Base-by-base conservation (phyloP, 148 eudicot species). In the Silene conica region DNA sequence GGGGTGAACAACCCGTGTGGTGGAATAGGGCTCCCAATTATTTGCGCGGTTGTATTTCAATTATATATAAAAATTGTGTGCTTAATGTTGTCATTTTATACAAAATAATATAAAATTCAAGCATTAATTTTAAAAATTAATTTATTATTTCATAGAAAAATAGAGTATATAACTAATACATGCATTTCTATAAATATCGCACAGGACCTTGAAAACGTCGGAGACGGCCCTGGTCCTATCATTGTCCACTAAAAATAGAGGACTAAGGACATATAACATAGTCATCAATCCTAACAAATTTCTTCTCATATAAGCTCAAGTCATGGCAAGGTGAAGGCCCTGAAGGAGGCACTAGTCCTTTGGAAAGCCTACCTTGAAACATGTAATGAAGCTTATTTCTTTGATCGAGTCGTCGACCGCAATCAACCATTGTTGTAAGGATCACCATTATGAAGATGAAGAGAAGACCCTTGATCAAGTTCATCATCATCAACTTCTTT, bases 321-420 rank as follows among this genome's bases (percentile, higher is more conserved):
- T 88, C 72, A 55, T 84, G 87, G 73, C 88, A 86, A 0, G 73
- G 75, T 46, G 92, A 86, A 65, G 89, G 85, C 71, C 78, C 85
- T 0, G 89, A 86, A 21, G 92, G 92, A 3, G 85, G 86, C 8
- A 84, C 85, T 0, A 48, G 73, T 8, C 85, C 88, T 76, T 81
- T 84, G 0, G 89, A 89, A 38, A 86, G 86, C 74, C 48, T 67
- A 48, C 31, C 77, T 75, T 61, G 64, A 10, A 84, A 22, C 48
- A 77, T 57, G 58, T 66, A 58, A 14, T 64, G 20, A 21, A 66
- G 12, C 62, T 68, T 56, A 2, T 19, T 25, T 28, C 52, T 31
- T 54, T 48, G 16, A 13, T 55, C 26, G 20, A 56, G 20, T 57
- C 12, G 66, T 43, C 76, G 22, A 8, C 64, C 63, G 23, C 80